Evolutionary conservation across 139 green algal species (phyloP).

Genomic region (Auxenochlorella pyrenoidosa): DNA sequence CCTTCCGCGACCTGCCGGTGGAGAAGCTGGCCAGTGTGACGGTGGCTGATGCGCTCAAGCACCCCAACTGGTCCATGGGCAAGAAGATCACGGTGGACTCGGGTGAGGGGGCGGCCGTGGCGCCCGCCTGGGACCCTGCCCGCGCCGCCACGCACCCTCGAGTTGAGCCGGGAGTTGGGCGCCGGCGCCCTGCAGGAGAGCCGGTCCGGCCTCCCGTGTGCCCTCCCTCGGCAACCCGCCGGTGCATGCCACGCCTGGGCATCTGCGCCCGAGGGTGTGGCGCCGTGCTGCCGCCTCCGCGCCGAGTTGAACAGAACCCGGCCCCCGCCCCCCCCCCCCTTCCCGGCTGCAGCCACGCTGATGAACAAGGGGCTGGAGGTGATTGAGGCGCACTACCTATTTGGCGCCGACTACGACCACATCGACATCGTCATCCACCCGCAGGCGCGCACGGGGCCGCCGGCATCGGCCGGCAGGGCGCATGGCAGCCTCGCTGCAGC

Average conservation of each 20-base stretch:
- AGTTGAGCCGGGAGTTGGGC: background rate
- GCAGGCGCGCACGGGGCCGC: conserved; percentile 33
- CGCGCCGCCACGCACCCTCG: too few species aligned
- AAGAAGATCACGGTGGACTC: conserved; percentile 99
- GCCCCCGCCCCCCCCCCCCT: background rate
- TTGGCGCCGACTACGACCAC: conserved; percentile 96
- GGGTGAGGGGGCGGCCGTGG: conserved; percentile 26
- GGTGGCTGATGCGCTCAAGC: conserved; percentile 78
- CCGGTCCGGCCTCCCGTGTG: too few species aligned
- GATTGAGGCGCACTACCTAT: conserved; percentile 99
- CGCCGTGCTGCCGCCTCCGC: too few species aligned
- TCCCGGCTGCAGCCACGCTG: conserved; percentile 82
- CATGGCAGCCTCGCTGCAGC: too few species aligned
- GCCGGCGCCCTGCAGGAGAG: too few species aligned
- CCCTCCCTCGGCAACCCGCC: too few species aligned
- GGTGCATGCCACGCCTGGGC: too few species aligned
- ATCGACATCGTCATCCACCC: conserved; percentile 99
- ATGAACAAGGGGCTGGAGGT: conserved; percentile 99
- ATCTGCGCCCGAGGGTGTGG: too few species aligned
- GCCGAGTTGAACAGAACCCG: too few species aligned
- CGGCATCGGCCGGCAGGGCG: background rate
- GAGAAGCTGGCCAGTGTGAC: conserved; percentile 89
- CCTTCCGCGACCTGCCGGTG: conserved; percentile 95
- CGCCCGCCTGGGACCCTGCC: too few species aligned
- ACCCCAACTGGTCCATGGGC: conserved; percentile 98